Evolutionary conservation across 1,284 basidiomycete species (phyloP), one percentile per base, ranked within the genome.

Genomic region (Athelia sp.): DNA sequence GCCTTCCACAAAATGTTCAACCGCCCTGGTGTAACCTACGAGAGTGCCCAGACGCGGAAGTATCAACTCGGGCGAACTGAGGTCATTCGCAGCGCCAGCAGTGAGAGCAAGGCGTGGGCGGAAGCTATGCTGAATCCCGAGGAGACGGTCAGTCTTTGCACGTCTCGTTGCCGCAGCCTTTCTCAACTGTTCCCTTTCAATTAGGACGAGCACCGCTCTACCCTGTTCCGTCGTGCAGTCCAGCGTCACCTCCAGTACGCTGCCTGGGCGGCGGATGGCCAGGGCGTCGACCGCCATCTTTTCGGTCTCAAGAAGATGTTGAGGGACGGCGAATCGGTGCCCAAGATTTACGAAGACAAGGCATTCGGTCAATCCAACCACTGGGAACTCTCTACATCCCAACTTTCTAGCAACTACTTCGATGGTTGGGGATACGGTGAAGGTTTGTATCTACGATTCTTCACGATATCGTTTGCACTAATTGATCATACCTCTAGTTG

Each of bases 361-460:
- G 83, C 87, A 15, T 97, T 81, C 61, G 65, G 73, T 11, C 76
- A 76, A 64, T 89, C 84, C 36, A 82, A 68, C 48, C 90, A 94
- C 65, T 99, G 96, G 97, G 89, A 94, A 68, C 71, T 99, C 56
- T 91, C 87, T 43, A 99, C 96, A 3, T 90, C 85, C 57, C 90
- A 98, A 67, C 74, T 99, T 55, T 89, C 86, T 48, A 87, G 83
- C 47, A 79, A 80, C 52, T 93, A 80, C 66, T 76, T 99, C 45
- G 90, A 95, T 58, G 93, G 93, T 32, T 98, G 96, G 95, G 96
- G 96, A 26, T 98, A 96, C 64, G 95, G 95, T 11, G 93, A 98
- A 79, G 92, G 88, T 90, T 52, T 54, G 80, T 66, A 21, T n/a
- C 44, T 8, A 14, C 31, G 51, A 29, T 24, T 47, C 44, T 32